Percentiles rank a stretch among this genome's conserved stretches.
These are phyloP conservation scores for Verbascum thapsus DNA, from an alignment of 257 asterid genomes.

Conservation along the genomic window DNA sequence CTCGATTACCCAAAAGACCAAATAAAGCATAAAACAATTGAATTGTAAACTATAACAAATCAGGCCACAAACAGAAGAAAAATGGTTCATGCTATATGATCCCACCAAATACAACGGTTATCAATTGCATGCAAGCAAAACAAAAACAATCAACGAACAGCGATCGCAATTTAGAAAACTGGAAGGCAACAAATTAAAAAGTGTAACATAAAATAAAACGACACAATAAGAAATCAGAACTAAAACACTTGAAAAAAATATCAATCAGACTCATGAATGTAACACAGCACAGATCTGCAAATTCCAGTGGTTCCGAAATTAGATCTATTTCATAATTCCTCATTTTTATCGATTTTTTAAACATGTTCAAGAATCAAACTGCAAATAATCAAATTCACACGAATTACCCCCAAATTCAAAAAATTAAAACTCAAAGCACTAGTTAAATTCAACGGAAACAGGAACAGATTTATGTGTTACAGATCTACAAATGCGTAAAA, in stretches of 20 bases:
- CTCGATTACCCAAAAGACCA: conserved; percentile 3
- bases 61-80: neutral
- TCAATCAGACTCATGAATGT: neutral
- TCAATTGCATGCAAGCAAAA: neutral
- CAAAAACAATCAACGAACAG: neutral
- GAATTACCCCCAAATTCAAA: neutral
- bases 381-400: neutral
- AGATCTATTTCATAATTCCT: neutral
- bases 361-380: neutral
- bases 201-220: neutral
- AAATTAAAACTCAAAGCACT: neutral
- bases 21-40: neutral
- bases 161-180: neutral
- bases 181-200: neutral
- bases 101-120: no score
- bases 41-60: neutral
- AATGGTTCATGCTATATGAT: no score
- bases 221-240: conserved; percentile 1
- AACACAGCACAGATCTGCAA: conserved; percentile 23
- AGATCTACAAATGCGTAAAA: conserved; percentile 25
- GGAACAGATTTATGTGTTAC: neutral
- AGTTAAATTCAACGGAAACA: neutral
- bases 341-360: neutral
- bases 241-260: neutral
- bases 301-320: neutral